Evolutionary conservation across 108 stramenopile species (phyloP), one percentile per base, ranked within the genome.

Genomic region (Mayamaea pseudoterrestris): DNA sequence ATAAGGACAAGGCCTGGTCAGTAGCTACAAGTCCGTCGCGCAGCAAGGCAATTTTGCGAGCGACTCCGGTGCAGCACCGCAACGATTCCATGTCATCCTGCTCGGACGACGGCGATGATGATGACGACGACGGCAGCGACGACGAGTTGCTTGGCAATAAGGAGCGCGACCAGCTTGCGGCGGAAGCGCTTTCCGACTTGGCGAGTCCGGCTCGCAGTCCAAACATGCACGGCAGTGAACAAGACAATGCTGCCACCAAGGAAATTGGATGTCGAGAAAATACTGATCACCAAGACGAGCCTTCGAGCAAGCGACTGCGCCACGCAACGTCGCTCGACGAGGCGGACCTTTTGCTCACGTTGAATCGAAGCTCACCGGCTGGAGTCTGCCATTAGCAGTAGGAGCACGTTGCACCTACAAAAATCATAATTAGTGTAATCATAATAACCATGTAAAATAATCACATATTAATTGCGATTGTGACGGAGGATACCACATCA

Each of bases 341-440:
- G 31, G 71, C 71, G 3, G 61, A 65, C 28, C 44, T 72, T 57
- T 49, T 72, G 37, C 45, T 72, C 1, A 65, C 55, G 7, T 66
- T 72, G 41, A 72, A 72, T 44, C 54, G 61, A 47, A 43, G 57
- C 22, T 54, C 64, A 18, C 64, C 64, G 16, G 22, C 45, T 4
- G 16, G 46, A 5, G 51, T 50, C 13, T 57, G 50, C 12, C 56
- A 52, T 0, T 52, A 50, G 25, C 41, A 41, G 5, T 53, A 24
- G 22, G 24, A 41, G 23, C n/a, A n/a, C n/a, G n/a, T n/a, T n/a
- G n/a, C n/a, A 53, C 24, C 32, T 11, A 34, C 32, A 34, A 11
- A 34, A 34, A 11, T 34, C 13, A 34, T 34, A 34, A 13, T 34
- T 34, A 9, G 13, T 9, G 32, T 11, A 34, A 11, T 13, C 9